A percentile compares a stretch with the other conserved stretches of the same genome.
These are phyloP conservation scores for Kwoniella newhampshirensis DNA, from an alignment of 768 basidiomycete genomes.

Conservation along the genomic window DNA sequence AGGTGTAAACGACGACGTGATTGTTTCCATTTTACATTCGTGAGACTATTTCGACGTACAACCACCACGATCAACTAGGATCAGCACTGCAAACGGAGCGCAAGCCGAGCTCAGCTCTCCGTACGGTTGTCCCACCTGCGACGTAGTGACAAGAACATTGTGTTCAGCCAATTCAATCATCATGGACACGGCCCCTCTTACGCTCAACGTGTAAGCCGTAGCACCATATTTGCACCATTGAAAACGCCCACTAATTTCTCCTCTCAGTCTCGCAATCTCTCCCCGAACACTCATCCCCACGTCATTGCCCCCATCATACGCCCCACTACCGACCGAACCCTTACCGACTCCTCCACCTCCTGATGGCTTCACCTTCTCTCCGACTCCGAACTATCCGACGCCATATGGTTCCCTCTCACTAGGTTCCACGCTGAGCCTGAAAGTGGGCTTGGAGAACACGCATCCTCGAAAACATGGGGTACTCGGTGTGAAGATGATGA, in stretches of 20 bases:
- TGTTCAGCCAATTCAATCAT: no score
- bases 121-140: no score
- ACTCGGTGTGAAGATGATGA: constrained; percentile 64
- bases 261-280: constrained; percentile 18
- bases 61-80: no score
- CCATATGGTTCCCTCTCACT: constrained; percentile 84
- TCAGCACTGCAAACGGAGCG: no score
- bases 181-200: constrained; percentile 13
- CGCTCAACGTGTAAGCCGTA: constrained; percentile 11
- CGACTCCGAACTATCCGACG: constrained; percentile 75
- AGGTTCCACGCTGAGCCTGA: constrained; percentile 83
- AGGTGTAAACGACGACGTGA: no score
- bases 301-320: constrained; percentile 1
- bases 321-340: constrained; percentile 5
- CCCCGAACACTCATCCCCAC: constrained; percentile 24
- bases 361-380: constrained; percentile 74
- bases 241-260: neutral
- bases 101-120: no score
- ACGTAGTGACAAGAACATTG: no score
- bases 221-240: neutral
- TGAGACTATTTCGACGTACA: no score
- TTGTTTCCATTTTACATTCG: no score
- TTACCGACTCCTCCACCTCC: constrained; percentile 58
- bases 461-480: constrained; percentile 51
- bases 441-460: constrained; percentile 79